Evolutionary conservation across 441 rosid genomes (phyloP), one percentile per base, ranked within the genome.

Genomic region (Erysimum pusillum): DNA sequence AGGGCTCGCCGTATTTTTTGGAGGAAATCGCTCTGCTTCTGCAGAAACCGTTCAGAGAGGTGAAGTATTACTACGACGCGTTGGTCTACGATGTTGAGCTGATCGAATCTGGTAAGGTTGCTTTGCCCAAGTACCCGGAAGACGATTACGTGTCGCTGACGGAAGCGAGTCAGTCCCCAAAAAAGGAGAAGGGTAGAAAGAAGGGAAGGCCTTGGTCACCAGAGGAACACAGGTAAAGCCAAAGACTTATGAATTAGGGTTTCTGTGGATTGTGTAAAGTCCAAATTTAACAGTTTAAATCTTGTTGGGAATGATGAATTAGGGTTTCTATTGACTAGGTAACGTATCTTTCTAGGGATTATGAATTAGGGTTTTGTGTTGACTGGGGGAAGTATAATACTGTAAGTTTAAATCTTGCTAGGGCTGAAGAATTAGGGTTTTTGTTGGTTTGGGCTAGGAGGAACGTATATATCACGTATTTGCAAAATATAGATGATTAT

Each of bases 161-260:
- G 67, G 67, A 41, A 14, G 8, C 8, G 6, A 6, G 4, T n/a
- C 2, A 71, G 13, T 15, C 80, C 35, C 84, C 39, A 6, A 51
- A 49, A 3, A 81, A 80, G 13, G 57, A 53, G 0, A 48, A 57
- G 1, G 89, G 83, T 70, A 78, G 88, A 42, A 85, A 81, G 79
- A 92, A 83, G 64, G 92, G 92, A 10, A 80, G 45, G 3, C 88
- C 93, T 2, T 91, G 97, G 97, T 76, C 91, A 0, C 77, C 70
- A 68, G 80, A 83, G 25, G 97, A 92, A 57, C 97, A 89, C 80
- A 76, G 32, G 80, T 76, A 28, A 12, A 8, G 42, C 56, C 38
- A 15, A 5, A 52, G 3, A 20, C 38, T 49, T 0, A 11, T 58
- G 31, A 36, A n/a, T 32, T 34, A 52, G 32, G 57, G n/a, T 28